Evolutionary conservation across 257 asterid species (phyloP).

Genomic region (Ehretia macrophylla): DNA sequence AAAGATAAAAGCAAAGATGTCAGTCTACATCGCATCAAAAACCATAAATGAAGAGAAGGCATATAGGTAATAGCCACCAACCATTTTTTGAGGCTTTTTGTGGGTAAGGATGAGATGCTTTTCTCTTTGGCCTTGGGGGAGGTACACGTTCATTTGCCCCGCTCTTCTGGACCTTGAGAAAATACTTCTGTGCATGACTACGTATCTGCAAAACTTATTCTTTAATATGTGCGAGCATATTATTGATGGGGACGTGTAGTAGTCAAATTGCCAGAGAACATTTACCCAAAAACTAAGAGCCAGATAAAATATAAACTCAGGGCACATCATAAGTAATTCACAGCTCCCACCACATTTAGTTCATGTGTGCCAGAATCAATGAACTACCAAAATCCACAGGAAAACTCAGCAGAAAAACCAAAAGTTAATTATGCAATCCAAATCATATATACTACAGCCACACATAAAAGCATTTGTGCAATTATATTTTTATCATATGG

Average conservation of each 20-base stretch:
- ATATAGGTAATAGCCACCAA: slow-evolving; percentile 13
- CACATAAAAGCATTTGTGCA: too few relatives aligned
- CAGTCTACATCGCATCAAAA: background rate
- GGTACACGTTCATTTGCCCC: slow-evolving; percentile 90
- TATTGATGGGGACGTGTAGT: background rate
- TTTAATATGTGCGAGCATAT: background rate
- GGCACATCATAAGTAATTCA: too few relatives aligned
- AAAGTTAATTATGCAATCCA: too few relatives aligned
- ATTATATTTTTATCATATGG: too few relatives aligned
- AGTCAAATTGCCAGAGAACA: too few relatives aligned
- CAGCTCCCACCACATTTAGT: too few relatives aligned
- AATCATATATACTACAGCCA: too few relatives aligned
- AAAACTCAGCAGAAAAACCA: too few relatives aligned
- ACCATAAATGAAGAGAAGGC: background rate
- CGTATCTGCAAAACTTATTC: slow-evolving; percentile 58
- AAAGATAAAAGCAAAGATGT: background rate
- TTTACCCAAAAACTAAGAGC: too few relatives aligned
- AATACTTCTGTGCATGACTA: slow-evolving; percentile 95
- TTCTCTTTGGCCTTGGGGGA: slow-evolving; percentile 96
- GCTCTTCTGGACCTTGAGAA: slow-evolving; percentile 82
- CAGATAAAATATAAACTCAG: too few relatives aligned
- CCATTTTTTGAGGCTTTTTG: slow-evolving; percentile 82
- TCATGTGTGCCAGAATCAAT: too few relatives aligned
- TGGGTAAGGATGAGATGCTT: slow-evolving; percentile 94
- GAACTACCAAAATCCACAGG: too few relatives aligned